These are phyloP conservation scores for Tillandsia leiboldiana DNA, from an alignment of 176 grass and related monocot species.

Conservation along the genomic window DNA sequence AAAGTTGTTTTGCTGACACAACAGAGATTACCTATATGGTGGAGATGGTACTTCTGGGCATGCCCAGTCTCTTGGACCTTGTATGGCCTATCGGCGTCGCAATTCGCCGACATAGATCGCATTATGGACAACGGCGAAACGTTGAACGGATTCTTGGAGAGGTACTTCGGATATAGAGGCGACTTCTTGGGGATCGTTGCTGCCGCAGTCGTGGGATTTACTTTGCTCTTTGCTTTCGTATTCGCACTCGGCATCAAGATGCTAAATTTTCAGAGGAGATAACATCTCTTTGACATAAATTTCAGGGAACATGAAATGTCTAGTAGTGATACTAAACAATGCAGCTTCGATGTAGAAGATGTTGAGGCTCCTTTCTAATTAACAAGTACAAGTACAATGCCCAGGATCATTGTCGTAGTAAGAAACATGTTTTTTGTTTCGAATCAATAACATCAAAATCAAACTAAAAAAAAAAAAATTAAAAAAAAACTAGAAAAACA, in stretches of 20 bases:
- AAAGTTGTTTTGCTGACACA: not conserved
- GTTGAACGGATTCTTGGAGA: conserved; percentile 35
- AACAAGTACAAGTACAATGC: no score
- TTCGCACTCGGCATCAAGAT: conserved; percentile 49
- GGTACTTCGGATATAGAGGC: conserved; percentile 38
- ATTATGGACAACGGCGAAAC: conserved; percentile 26
- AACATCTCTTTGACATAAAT: not conserved
- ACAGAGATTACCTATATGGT: conserved; percentile 55
- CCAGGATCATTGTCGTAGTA: no score
- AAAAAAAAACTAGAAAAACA: no score
- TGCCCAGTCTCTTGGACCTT: conserved; percentile 47
- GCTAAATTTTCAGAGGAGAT: conserved; percentile 53
- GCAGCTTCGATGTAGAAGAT: no score
- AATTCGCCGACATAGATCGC: conserved; percentile 33
- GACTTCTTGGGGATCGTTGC: conserved; percentile 34
- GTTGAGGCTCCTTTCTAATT: no score
- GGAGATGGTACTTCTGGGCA: conserved; percentile 56
- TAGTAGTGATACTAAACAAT: no score
- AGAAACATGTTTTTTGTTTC: no score
- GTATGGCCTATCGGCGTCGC: conserved; percentile 54
- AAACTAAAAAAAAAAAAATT: no score
- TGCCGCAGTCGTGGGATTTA: conserved; percentile 33
- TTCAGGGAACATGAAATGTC: no score
- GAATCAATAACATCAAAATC: no score
- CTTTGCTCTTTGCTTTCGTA: conserved; percentile 40